Conservation (phyloP, 164 flowering plant species). For the Sedum album region DNA sequence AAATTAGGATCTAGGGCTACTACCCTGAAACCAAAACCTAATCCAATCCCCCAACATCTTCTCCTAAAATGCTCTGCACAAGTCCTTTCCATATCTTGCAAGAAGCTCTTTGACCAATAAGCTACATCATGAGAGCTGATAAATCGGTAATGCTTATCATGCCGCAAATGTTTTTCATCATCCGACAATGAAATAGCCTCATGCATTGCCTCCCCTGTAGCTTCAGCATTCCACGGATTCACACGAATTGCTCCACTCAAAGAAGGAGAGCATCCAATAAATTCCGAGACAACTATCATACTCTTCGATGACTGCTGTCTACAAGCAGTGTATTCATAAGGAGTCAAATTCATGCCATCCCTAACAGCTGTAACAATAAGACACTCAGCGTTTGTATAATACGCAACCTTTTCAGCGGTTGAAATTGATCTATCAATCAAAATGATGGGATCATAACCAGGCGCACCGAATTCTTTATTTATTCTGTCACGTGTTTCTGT, state of each 20-base stretch:
- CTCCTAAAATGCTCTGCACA: conserved; percentile 36
- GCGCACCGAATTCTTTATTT: conserved; percentile 23
- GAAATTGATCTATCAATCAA: conserved; percentile 24
- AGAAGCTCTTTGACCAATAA: conserved; percentile 41
- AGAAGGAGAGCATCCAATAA: conserved; percentile 41
- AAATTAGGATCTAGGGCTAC: conserved; percentile 42
- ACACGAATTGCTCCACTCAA: conserved; percentile 39
- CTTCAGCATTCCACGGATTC: conserved; percentile 42
- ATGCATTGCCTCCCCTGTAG: conserved; percentile 38
- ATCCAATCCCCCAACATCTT: conserved; percentile 38
- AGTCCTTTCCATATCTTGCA: conserved; percentile 41
- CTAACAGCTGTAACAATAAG: conserved; percentile 37
- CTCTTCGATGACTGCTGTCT: conserved; percentile 31
- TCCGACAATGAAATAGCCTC: conserved; percentile 28
- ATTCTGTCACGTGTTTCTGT: conserved; percentile 26
- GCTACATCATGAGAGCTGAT: conserved; percentile 40
- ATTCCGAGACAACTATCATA: conserved; percentile 41
- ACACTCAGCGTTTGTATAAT: conserved; percentile 32
- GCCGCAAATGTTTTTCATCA: conserved; percentile 32
- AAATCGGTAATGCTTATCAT: conserved; percentile 41
- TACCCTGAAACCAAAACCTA: conserved; percentile 36
- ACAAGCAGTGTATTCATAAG: conserved; percentile 33
- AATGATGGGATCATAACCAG: conserved; percentile 40
- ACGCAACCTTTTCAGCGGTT: conserved; percentile 28
- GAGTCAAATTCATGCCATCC: conserved; percentile 41